Evolutionary conservation across 2,329 filamentous ascomycete species (phyloP).

Genomic region (Diaporthe helianthi): DNA sequence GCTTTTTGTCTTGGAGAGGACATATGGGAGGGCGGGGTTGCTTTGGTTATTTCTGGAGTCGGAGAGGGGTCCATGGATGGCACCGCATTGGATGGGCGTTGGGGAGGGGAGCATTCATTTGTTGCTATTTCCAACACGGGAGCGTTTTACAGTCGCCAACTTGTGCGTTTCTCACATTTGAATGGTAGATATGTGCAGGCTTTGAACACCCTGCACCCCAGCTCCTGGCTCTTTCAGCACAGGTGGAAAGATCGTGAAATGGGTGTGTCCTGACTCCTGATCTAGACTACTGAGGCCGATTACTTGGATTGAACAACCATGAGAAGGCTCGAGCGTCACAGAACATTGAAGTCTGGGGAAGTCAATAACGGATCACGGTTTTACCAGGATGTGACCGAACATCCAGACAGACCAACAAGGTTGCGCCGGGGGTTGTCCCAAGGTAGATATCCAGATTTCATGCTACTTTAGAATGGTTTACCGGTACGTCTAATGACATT

Average conservation of each 20-base stretch:
- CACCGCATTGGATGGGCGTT: constrained; percentile 21
- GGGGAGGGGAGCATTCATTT: not conserved
- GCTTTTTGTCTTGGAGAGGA: not conserved
- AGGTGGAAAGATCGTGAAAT: not conserved
- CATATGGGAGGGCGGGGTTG: not conserved
- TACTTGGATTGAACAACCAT: not conserved
- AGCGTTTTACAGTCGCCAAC: not conserved
- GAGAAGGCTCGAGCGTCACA: not conserved
- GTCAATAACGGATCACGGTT: not conserved
- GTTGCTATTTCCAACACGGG: not conserved
- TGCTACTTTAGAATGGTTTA: no score
- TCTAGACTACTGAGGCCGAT: not conserved
- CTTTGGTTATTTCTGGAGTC: not conserved
- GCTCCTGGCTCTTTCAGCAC: not conserved
- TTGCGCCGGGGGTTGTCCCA: no score
- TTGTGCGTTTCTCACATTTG: not conserved
- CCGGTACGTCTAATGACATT: no score
- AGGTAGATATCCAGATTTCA: no score
- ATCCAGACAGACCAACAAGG: no score
- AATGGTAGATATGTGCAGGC: constrained; percentile 13
- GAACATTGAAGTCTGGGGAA: not conserved
- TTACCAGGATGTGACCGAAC: not conserved
- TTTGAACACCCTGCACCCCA: constrained; percentile 17
- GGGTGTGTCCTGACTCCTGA: not conserved
- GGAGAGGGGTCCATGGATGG: not conserved